phyloP scores from a whole-genome alignment of 1,139 yeast species.

The Hyphopichia burtonii region DNA sequence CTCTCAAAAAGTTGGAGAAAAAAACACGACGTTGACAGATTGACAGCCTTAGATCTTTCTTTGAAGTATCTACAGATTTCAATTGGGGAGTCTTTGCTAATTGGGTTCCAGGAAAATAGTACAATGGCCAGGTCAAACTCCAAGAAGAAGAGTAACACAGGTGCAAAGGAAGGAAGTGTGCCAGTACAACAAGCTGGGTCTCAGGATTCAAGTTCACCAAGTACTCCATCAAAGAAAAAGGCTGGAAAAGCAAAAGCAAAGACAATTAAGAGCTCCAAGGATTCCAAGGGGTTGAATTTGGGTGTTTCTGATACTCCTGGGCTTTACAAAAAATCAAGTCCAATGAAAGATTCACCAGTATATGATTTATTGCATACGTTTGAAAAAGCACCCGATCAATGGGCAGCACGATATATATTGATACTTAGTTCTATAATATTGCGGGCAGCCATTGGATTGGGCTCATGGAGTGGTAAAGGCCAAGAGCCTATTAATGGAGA shows the following conservation, averaged over 20 bases:
- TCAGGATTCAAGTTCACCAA: not conserved
- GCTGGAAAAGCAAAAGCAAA: not conserved
- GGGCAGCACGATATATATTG: slow-evolving; percentile 83
- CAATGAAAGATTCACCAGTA: slow-evolving; percentile 32
- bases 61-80: too few relatives aligned
- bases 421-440: slow-evolving; percentile 73
- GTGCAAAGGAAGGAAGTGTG: not conserved
- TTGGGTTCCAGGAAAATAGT: not conserved
- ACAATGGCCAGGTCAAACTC: slow-evolving; percentile 1
- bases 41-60: too few relatives aligned
- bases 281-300: not conserved
- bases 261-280: not conserved
- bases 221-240: not conserved
- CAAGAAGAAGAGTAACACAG: not conserved
- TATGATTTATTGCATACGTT: slow-evolving; percentile 41
- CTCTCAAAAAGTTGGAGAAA: too few relatives aligned
- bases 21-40: too few relatives aligned
- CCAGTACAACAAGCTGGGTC: not conserved
- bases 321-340: slow-evolving; percentile 10
- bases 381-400: slow-evolving; percentile 72
- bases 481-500: slow-evolving; percentile 86
- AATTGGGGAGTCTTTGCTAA: too few relatives aligned
- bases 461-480: slow-evolving; percentile 74
- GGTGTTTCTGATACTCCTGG: not conserved
- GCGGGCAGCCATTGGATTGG: slow-evolving; percentile 84